phyloP scores from a whole-genome alignment of 345 rosid genomes.

The Citrus sinensis region DVS_A1.0 CM039169.1:29574501-29575000 shows the following conservation, averaged over 20 bases:
- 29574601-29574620: constrained; percentile 63
- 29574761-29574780: constrained; percentile 72
- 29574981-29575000: constrained; percentile 79
- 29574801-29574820: constrained; percentile 72
- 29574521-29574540: constrained; percentile 66
- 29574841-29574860: constrained; percentile 58
- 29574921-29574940: constrained; percentile 35
- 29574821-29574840: constrained; percentile 68
- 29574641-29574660: constrained; percentile 82
- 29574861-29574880: constrained; percentile 82
- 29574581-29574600: constrained; percentile 47
- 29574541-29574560: constrained; percentile 63
- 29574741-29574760: constrained; percentile 89
- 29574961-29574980: constrained; percentile 92
- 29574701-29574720: constrained; percentile 38
- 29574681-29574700: constrained; percentile 24
- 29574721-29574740: constrained; percentile 63
- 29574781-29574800: constrained; percentile 61
- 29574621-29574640: constrained; percentile 81
- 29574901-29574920: constrained; percentile 57
- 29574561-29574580: constrained; percentile 49
- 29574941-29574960: constrained; percentile 67
- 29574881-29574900: constrained; percentile 71
- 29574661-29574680: constrained; percentile 40
- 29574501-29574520: constrained; percentile 58